phyloP scores from a whole-genome alignment of 306 rosid genomes.

The Coriaria nepalensis region DNA sequence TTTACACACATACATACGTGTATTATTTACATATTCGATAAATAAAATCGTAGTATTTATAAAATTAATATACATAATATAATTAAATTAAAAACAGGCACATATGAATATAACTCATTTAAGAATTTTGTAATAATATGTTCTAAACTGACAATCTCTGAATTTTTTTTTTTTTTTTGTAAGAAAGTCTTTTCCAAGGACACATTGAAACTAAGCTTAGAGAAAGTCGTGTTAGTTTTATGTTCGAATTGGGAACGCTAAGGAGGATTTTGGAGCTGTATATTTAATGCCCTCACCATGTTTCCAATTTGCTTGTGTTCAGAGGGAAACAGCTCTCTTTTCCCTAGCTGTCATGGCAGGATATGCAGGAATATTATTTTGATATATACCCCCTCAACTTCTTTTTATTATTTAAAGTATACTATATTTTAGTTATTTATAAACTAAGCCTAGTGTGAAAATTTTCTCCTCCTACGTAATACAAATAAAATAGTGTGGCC shows the following conservation, averaged over 20 bases:
- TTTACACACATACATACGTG: no score
- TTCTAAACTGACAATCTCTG: no score
- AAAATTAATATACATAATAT: no score
- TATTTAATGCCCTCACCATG: slow-evolving; percentile 64
- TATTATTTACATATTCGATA: no score
- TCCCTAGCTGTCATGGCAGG: slow-evolving; percentile 20
- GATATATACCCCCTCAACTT: neutral
- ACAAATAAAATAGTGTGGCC: slow-evolving; percentile 9
- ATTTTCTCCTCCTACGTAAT: neutral
- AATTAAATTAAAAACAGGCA: no score
- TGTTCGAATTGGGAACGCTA: slow-evolving; percentile 39
- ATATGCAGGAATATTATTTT: slow-evolving; percentile 8
- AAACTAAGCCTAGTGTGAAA: slow-evolving; percentile 10
- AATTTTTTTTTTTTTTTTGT: no score
- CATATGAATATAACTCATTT: no score
- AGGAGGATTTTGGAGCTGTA: slow-evolving; percentile 29
- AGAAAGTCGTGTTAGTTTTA: neutral
- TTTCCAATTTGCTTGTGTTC: slow-evolving; percentile 42
- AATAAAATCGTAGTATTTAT: no score
- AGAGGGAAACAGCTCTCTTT: slow-evolving; percentile 34
- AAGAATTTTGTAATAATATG: no score
- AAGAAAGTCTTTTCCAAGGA: slow-evolving; percentile 7
- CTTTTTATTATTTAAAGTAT: neutral
- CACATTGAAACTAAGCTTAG: slow-evolving; percentile 26
- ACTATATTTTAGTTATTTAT: neutral